phyloP scores from a whole-genome alignment of 306 rosid species.

The Notholithocarpus densiflorus region DNA sequence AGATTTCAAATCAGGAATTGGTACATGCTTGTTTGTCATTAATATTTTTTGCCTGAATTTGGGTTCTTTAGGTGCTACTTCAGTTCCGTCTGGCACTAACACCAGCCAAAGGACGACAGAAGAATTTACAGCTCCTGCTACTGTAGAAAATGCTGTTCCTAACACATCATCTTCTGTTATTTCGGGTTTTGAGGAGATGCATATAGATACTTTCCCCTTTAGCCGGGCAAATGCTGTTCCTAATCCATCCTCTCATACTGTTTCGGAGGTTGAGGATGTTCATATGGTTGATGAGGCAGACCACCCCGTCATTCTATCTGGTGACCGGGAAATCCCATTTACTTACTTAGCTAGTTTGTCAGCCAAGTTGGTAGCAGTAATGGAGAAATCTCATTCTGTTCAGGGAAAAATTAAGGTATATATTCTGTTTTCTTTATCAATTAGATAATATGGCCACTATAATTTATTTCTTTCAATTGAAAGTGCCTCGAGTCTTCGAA shows the following conservation, averaged over 20 bases:
- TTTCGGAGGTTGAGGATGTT: conserved; percentile 31
- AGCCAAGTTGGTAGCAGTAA: conserved; percentile 64
- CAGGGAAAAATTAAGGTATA: conserved; percentile 80
- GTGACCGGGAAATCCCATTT: conserved; percentile 64
- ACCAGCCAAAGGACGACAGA: conserved; percentile 30
- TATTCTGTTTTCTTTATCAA: conserved; percentile 18
- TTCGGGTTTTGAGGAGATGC: conserved; percentile 31
- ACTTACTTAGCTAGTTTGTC: conserved; percentile 85
- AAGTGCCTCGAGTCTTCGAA: conserved; percentile 4
- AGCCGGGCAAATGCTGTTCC: conserved; percentile 27
- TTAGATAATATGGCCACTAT: conserved; percentile 5
- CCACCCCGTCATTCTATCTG: conserved; percentile 42
- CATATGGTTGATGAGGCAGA: conserved; percentile 38
- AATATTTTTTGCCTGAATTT: conserved; percentile 7
- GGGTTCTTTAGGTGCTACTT: conserved; percentile 41
- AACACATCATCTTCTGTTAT: conserved; percentile 27
- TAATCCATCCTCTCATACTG: conserved; percentile 29
- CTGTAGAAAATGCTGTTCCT: conserved; percentile 40
- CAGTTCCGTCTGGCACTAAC: conserved; percentile 22
- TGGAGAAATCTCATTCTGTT: conserved; percentile 42
- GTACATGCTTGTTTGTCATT: background rate
- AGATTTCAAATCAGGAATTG: background rate
- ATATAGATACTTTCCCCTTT: conserved; percentile 18
- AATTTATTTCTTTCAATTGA: conserved; percentile 3
- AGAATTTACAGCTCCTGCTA: conserved; percentile 22